Evolutionary conservation across 139 green algal genomes (phyloP).

Genomic region (Yamagishiella unicocca): DNA sequence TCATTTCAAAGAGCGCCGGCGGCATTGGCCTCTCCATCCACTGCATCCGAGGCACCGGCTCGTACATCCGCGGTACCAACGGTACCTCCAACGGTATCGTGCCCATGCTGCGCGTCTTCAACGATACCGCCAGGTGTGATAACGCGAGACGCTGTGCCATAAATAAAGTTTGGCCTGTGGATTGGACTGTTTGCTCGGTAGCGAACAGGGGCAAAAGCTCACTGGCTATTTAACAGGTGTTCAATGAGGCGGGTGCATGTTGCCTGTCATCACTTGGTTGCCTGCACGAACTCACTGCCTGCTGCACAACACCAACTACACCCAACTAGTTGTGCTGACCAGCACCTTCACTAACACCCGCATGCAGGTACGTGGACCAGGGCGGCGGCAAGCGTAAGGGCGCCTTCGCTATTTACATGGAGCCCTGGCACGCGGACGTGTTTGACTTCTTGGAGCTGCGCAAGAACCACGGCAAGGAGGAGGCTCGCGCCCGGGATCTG

Average conservation of each 20-base stretch:
- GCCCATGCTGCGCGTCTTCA: slow-evolving; percentile 99
- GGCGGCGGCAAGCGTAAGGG: slow-evolving; percentile 99
- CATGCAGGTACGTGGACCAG: slow-evolving; percentile 85
- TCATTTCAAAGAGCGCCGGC: slow-evolving; percentile 95
- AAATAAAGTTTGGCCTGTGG: too few relatives aligned
- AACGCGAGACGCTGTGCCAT: too few relatives aligned
- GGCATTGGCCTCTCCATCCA: slow-evolving; percentile 98
- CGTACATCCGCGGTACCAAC: slow-evolving; percentile 99
- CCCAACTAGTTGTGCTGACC: too few relatives aligned
- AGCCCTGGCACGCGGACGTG: slow-evolving; percentile 98
- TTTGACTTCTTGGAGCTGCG: slow-evolving; percentile 98
- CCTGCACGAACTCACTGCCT: too few relatives aligned
- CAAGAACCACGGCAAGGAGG: slow-evolving; percentile 99
- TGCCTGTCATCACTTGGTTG: too few relatives aligned
- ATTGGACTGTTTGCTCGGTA: too few relatives aligned
- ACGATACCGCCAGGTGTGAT: slow-evolving; percentile 96
- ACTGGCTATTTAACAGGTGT: too few relatives aligned
- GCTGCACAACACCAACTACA: too few relatives aligned
- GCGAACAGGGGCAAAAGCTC: too few relatives aligned
- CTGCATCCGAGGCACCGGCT: slow-evolving; percentile 92
- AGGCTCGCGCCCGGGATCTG: slow-evolving; percentile 94
- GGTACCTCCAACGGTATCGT: slow-evolving; percentile 98
- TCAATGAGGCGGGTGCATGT: too few relatives aligned
- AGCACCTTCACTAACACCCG: not conserved
- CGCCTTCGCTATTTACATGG: slow-evolving; percentile 97